Evolutionary conservation across 2,329 filamentous ascomycete genomes (phyloP).

Genomic region (Colletotrichum tamarilloi): DNA sequence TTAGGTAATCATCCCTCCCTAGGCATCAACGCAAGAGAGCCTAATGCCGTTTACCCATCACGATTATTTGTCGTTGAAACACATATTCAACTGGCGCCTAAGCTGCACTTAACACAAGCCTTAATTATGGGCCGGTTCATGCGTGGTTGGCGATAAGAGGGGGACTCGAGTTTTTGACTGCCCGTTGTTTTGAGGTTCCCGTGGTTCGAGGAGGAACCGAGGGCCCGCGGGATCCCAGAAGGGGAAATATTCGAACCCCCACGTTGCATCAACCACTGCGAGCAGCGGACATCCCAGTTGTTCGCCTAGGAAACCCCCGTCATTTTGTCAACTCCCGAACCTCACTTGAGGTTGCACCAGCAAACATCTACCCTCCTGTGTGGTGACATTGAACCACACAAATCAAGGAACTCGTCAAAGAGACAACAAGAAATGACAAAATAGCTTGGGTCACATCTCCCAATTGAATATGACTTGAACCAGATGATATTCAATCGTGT

Average conservation of each 20-base stretch:
- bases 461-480: background rate
- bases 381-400: background rate
- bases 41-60: background rate
- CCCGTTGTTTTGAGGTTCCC: background rate
- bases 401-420: background rate
- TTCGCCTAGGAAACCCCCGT: background rate
- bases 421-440: background rate
- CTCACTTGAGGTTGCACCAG: background rate
- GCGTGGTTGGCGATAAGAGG: background rate
- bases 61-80: background rate
- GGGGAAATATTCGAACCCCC: background rate
- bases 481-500: background rate
- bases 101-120: background rate
- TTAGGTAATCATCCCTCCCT: background rate
- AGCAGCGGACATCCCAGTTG: background rate
- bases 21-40: background rate
- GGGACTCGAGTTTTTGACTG: background rate
- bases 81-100: background rate
- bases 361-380: background rate
- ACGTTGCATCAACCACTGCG: background rate
- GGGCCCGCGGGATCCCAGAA: background rate
- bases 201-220: background rate
- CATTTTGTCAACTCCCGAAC: background rate
- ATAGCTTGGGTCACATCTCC: background rate
- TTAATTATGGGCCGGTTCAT: background rate